A percentile compares a stretch with the other conserved stretches of the same genome.
phyloP scores from a whole-genome alignment of 495 filamentous ascomycete genomes.

The Trichocladium antarcticum region DNA sequence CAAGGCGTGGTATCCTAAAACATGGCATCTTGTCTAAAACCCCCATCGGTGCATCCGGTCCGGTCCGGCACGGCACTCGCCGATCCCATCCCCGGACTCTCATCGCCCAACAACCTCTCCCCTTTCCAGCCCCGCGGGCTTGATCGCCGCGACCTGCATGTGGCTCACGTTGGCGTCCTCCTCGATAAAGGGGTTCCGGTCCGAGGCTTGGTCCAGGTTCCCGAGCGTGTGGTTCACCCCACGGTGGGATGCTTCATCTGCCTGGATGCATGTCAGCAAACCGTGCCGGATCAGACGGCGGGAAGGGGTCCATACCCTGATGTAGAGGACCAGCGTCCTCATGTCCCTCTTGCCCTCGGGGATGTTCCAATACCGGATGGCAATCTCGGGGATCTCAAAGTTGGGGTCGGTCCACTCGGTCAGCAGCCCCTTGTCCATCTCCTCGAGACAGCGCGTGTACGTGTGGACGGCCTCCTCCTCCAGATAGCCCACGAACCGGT shows the following conservation, averaged over 20 bases:
- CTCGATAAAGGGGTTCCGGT: slow-evolving; percentile 78
- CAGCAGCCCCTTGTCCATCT: slow-evolving; percentile 71
- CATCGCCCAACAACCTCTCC: slow-evolving; percentile 45
- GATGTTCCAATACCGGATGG: slow-evolving; percentile 85
- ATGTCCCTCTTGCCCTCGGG: slow-evolving; percentile 72
- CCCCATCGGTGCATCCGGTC: no score
- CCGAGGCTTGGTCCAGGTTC: slow-evolving; percentile 67
- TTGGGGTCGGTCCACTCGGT: slow-evolving; percentile 60
- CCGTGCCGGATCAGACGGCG: not conserved
- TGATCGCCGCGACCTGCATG: slow-evolving; percentile 53
- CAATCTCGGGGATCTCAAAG: slow-evolving; percentile 78
- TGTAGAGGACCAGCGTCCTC: slow-evolving; percentile 73
- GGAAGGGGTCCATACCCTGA: slow-evolving; percentile 37
- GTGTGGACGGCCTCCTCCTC: slow-evolving; percentile 96
- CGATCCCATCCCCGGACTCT: not conserved
- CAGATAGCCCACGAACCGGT: slow-evolving; percentile 91
- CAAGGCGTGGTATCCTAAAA: no score
- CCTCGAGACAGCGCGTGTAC: slow-evolving; percentile 76
- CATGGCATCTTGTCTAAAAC: no score
- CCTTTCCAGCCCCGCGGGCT: slow-evolving; percentile 66
- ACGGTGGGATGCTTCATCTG: slow-evolving; percentile 85
- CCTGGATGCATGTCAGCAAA: slow-evolving; percentile 24
- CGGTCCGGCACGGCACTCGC: no score
- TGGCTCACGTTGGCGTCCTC: slow-evolving; percentile 37
- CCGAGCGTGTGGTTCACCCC: slow-evolving; percentile 92